Conservation (phyloP, 1,284 basidiomycete species). For the Pterulicium gracile region DNA sequence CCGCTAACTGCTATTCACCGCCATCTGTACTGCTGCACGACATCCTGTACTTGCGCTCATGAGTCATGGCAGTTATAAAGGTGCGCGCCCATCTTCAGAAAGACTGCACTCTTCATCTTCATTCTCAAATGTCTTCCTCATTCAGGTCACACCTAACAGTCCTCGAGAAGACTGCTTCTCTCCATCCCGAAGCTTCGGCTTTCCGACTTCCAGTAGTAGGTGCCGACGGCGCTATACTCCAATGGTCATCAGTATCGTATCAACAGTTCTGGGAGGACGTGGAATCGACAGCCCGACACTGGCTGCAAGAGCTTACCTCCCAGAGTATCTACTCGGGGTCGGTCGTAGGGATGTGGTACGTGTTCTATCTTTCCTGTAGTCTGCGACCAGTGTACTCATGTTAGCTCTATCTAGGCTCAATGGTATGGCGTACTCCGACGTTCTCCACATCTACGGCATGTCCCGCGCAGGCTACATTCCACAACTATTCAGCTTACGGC, state of each 20-base stretch:
- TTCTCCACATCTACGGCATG: constrained; percentile 60
- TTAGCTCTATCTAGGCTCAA: constrained; percentile 36
- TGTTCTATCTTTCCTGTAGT: constrained; percentile 9
- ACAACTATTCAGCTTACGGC: constrained; percentile 59
- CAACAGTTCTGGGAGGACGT: constrained; percentile 42
- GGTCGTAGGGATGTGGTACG: constrained; percentile 59
- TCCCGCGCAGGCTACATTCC: constrained; percentile 63
- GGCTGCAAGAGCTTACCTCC: constrained; percentile 32
- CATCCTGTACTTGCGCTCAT: background rate
- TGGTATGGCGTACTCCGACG: constrained; percentile 56
- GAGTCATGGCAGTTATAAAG: constrained; percentile 18
- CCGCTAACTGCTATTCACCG: background rate
- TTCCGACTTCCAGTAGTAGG: constrained; percentile 38
- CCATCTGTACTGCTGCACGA: background rate
- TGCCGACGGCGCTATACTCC: constrained; percentile 20
- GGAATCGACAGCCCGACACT: constrained; percentile 42
- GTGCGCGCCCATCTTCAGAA: constrained; percentile 2
- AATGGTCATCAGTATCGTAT: constrained; percentile 44
- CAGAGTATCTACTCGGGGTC: constrained; percentile 37
- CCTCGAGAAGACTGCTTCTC: constrained; percentile 34
- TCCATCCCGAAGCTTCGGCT: constrained; percentile 30
- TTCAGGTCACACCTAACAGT: constrained; percentile 38
- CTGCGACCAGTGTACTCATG: constrained; percentile 6
- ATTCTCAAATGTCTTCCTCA: constrained; percentile 11
- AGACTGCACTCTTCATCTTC: constrained; percentile 8